Evolutionary conservation across 768 basidiomycete genomes (phyloP), one percentile per base, ranked within the genome.

Genomic region (Hygrocybe punicea): DNA sequence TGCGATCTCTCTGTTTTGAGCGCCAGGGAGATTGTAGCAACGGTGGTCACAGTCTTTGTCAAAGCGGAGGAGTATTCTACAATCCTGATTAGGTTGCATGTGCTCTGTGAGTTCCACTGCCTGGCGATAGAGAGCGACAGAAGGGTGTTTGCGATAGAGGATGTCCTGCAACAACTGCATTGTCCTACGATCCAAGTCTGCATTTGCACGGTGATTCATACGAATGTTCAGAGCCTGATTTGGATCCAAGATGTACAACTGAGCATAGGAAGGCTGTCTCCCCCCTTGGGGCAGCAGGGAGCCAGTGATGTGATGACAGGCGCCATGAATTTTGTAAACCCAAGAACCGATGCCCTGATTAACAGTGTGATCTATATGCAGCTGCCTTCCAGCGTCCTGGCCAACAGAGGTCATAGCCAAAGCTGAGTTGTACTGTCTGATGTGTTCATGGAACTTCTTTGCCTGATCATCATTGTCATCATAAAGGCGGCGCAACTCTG

Each of bases 1-100:
- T 34, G 76, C 76, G 54, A 81, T 67, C 48, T 80, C 77, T 56
- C 73, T 35, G 47, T 23, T 62, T 57, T 37, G 62, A 1, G 71
- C 67, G 47, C 72, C 75, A 1, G 81, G 80, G 0, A 76, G 57
- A 60, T 82, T 81, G 51, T 82, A 79, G 11, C 69, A 52, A 6
- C 74, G 62, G 0, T 48, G 62, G 65, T 80, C 76, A 35, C 55
- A 24, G 9, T 55, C 55, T 50, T 63, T 57, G 9, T 23, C 36
- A 40, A 68, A 50, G 5, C 52, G 48, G 2, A 65, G 46, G 14
- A 13, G 21, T 11, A 65, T 55, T 11, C 17, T 42, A n/a, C 24
- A 45, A 8, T 65, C 33, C 4, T 58, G 23, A 19, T 48, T 52
- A 9, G 7, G 1, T 21, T 9, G 11, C 2, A 49, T 9, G 9